Evolutionary conservation across 2,329 filamentous ascomycete genomes (phyloP).

Genomic region (Epicoccum sorghinum): DNA sequence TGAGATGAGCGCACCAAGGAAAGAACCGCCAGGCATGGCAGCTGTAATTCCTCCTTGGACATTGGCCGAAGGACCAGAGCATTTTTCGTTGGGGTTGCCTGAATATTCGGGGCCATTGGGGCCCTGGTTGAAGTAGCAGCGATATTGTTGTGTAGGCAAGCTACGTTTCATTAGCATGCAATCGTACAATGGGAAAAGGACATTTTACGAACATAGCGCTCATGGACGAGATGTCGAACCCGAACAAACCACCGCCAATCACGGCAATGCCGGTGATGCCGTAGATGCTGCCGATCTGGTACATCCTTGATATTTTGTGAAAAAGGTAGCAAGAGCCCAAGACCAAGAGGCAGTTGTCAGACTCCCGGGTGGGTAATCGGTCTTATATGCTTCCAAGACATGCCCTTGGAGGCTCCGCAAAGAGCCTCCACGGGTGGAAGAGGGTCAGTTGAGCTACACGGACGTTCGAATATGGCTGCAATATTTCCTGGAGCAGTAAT

Average conservation of each 20-base stretch:
- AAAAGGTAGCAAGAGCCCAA: slow-evolving; percentile 1
- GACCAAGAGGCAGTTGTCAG: slow-evolving; percentile 9
- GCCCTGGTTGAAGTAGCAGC: slow-evolving; percentile 71
- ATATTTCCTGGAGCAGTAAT: slow-evolving; percentile 24
- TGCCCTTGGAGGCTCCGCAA: background rate
- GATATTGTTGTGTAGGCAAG: slow-evolving; percentile 71
- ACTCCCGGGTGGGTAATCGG: slow-evolving; percentile 2
- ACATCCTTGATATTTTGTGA: slow-evolving; percentile 27
- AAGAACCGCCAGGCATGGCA: slow-evolving; percentile 74
- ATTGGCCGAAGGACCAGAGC: slow-evolving; percentile 58
- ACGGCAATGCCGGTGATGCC: slow-evolving; percentile 63
- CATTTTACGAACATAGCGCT: slow-evolving; percentile 51
- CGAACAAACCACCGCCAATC: slow-evolving; percentile 73
- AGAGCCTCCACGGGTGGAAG: slow-evolving; percentile 9
- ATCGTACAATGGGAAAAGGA: background rate
- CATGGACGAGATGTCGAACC: slow-evolving; percentile 81
- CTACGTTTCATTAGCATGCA: slow-evolving; percentile 30
- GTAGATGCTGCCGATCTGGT: slow-evolving; percentile 62
- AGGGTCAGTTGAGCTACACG: slow-evolving; percentile 16
- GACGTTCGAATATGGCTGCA: slow-evolving; percentile 15
- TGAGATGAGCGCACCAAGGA: slow-evolving; percentile 66
- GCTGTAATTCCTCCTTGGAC: slow-evolving; percentile 73
- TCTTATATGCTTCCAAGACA: slow-evolving; percentile 21
- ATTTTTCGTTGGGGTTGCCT: slow-evolving; percentile 48
- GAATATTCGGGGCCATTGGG: slow-evolving; percentile 42